These are phyloP conservation scores for Penicillium sp. DNA, from an alignment of 2,329 filamentous ascomycete genomes.

Conservation along the genomic window DNA sequence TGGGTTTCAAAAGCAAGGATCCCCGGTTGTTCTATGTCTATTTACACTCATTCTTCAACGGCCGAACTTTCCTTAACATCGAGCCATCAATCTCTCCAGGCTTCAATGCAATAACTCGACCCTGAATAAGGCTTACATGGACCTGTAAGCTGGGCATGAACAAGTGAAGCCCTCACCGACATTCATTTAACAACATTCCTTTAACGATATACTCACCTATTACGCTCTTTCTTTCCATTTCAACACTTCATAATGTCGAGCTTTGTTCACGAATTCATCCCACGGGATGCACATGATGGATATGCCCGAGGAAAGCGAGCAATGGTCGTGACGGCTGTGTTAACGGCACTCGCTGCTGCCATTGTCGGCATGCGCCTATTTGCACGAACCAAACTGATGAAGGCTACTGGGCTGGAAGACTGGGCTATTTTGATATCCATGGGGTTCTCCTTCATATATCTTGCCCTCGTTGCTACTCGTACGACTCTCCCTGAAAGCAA, in stretches of 20 bases:
- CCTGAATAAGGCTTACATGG: neutral
- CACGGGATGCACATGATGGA: slow-evolving; percentile 18
- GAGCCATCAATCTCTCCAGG: neutral
- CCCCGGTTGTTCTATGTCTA: slow-evolving; percentile 8
- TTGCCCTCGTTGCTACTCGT: slow-evolving; percentile 28
- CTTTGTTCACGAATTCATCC: slow-evolving; percentile 13
- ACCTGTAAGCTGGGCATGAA: neutral
- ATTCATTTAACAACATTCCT: slow-evolving; percentile 19
- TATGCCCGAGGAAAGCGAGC: slow-evolving; percentile 23
- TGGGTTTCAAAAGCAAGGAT: slow-evolving; percentile 10
- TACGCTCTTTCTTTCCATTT: slow-evolving; percentile 8
- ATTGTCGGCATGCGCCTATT: slow-evolving; percentile 29
- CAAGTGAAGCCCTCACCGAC: slow-evolving; percentile 1
- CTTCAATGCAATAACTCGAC: slow-evolving; percentile 2
- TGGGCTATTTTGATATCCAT: slow-evolving; percentile 28
- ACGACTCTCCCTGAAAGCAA: slow-evolving; percentile 3
- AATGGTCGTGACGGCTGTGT: slow-evolving; percentile 29
- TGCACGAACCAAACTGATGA: slow-evolving; percentile 28
- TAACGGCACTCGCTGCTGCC: slow-evolving; percentile 24
- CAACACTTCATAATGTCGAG: slow-evolving; percentile 12
- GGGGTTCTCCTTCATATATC: slow-evolving; percentile 26
- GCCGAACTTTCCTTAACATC: neutral
- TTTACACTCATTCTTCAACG: neutral
- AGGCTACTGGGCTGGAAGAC: slow-evolving; percentile 32
- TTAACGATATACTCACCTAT: slow-evolving; percentile 1